phyloP scores from a whole-genome alignment of 441 rosid species.

The Adansonia madagascariensis region DNA sequence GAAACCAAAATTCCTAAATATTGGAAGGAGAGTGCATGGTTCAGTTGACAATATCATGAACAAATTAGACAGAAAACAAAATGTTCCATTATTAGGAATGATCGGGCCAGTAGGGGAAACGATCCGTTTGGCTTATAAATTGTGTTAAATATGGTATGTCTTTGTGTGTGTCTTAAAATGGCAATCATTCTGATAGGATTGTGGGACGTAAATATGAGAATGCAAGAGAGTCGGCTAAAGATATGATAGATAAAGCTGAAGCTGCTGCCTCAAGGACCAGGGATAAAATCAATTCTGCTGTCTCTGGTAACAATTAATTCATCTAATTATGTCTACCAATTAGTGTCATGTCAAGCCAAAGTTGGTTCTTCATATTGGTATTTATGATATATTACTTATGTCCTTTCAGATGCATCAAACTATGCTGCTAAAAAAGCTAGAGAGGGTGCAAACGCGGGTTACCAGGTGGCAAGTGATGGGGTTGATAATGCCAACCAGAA shows the following conservation, averaged over 20 bases:
- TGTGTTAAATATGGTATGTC: background rate
- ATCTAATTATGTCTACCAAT: background rate
- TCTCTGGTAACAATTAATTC: slow-evolving; percentile 34
- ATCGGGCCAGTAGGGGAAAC: background rate
- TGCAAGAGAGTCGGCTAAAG: slow-evolving; percentile 32
- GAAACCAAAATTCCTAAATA: background rate
- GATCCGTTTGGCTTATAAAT: background rate
- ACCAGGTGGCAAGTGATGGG: slow-evolving; percentile 25
- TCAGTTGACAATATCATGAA: background rate
- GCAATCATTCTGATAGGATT: slow-evolving; percentile 33
- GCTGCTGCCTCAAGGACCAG: slow-evolving; percentile 43
- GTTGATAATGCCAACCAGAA: slow-evolving; percentile 30
- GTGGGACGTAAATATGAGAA: slow-evolving; percentile 37
- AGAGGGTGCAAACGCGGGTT: slow-evolving; percentile 26
- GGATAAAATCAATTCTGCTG: slow-evolving; percentile 37
- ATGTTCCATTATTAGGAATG: background rate
- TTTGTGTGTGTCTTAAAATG: background rate
- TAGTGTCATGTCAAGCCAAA: background rate
- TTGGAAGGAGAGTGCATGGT: background rate
- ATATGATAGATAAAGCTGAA: slow-evolving; percentile 34
- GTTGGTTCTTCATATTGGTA: background rate
- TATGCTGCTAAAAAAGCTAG: slow-evolving; percentile 34
- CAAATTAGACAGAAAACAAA: background rate
- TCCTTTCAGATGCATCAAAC: slow-evolving; percentile 32
- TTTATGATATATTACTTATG: background rate